Evolutionary conservation across 345 rosid species (phyloP), one percentile per base, ranked within the genome.

Genomic region (Aquilaria malaccensis): DNA sequence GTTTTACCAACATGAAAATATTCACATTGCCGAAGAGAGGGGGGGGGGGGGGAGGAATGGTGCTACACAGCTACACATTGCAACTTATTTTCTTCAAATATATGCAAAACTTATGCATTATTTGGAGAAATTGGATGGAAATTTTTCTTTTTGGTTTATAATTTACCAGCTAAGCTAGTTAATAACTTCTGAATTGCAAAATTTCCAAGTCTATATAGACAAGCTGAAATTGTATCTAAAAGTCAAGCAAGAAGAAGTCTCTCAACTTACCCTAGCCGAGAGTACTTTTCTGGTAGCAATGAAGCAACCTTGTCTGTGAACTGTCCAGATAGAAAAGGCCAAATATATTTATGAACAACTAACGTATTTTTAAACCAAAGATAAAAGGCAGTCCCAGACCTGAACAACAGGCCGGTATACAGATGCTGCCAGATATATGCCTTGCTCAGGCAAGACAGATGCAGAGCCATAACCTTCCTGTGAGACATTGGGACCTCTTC

Each of bases 401-500:
- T 88, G 85, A 69, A 88, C 85, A 62, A 94, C 96, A 68, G 97
- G 97, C 50, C 99, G 86, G 74, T 94, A 91, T 60, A 91, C 64
- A 62, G 97, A 88, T 61, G 99, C 99, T 14, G 93, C 97, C 52
- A 94, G 85, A 79, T 94, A 94, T 74, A 94, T 85, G 74, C 99
- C 99, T 79, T 86, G 99, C 80, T 94, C 97, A 72, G 97, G 97
- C 76, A 91, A 83, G 73, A 94, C 83, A 67, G 99, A 77, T 45
- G 97, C 89, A 83, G 99, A 86, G 14, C 99, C 99, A 74, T 91
- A 94, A 67, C 96, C 96, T 86, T 94, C 97, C 73, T 91, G 91
- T 59, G 74, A 69, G 41, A 82, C 85, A 83, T 83, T 85, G 52
- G 95, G 67, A 70, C 87, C 85, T 78, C 76, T 94, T 80, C 80